These are phyloP conservation scores for Verticillium longisporum DNA, from an alignment of 2,329 filamentous ascomycete genomes.

Conservation along the genomic window DNA sequence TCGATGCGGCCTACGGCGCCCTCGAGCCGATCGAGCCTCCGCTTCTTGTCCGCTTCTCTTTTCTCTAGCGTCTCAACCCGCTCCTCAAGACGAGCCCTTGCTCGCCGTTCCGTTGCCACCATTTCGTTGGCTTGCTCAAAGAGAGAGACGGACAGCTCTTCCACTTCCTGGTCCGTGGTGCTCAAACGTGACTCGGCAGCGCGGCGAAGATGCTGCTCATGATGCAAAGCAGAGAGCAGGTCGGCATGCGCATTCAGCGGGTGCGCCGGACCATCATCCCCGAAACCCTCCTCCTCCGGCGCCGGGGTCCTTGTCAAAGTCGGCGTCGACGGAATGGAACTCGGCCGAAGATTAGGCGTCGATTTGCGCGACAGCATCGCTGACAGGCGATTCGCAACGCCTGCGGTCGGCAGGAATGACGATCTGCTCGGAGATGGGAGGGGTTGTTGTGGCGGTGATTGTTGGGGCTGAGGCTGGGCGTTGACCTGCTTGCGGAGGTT, in stretches of 20 bases:
- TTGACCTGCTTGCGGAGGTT: conserved; percentile 39
- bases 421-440: conserved; percentile 25
- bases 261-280: not conserved
- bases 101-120: conserved; percentile 70
- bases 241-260: conserved; percentile 21
- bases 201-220: conserved; percentile 59
- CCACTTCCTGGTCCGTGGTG: conserved; percentile 65
- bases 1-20: conserved; percentile 65
- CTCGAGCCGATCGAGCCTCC: conserved; percentile 64
- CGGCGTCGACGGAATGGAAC: conserved; percentile 8
- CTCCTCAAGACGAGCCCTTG: conserved; percentile 64
- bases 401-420: conserved; percentile 38
- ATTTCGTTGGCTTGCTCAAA: conserved; percentile 85
- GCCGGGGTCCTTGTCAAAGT: not conserved
- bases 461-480: conserved; percentile 11
- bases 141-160: conserved; percentile 67
- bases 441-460: conserved; percentile 13
- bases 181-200: conserved; percentile 63
- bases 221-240: conserved; percentile 56
- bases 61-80: conserved; percentile 61
- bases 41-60: conserved; percentile 63
- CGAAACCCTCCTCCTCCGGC: not conserved
- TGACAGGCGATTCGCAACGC: conserved; percentile 35
- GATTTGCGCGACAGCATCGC: conserved; percentile 42
- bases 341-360: conserved; percentile 27